Conservation (phyloP, 768 basidiomycete genomes). For the Candolleomyces aberdarensis region DNA sequence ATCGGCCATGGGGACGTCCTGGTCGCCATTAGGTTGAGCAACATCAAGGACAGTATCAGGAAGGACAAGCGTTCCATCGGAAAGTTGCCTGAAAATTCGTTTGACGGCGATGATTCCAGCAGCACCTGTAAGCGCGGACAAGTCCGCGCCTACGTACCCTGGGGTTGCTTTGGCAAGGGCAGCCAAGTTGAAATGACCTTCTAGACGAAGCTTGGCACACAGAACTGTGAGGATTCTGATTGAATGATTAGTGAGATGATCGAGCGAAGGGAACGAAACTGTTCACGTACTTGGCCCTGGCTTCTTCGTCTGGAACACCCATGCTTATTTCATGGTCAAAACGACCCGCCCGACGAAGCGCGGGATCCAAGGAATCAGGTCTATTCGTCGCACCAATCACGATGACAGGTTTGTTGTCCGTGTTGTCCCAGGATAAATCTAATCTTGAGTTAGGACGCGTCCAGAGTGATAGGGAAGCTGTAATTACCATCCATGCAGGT, state of each 20-base stretch:
- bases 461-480: neutral
- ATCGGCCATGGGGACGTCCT: slow-evolving; percentile 42
- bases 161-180: slow-evolving; percentile 90
- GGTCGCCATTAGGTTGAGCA: slow-evolving; percentile 16
- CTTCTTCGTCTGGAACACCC: slow-evolving; percentile 93
- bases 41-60: slow-evolving; percentile 33
- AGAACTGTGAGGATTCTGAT: slow-evolving; percentile 83
- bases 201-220: slow-evolving; percentile 77
- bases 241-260: neutral
- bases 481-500: slow-evolving; percentile 96
- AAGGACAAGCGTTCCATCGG: slow-evolving; percentile 60
- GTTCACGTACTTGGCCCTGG: slow-evolving; percentile 74
- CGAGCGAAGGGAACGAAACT: neutral
- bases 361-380: slow-evolving; percentile 92
- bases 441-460: neutral
- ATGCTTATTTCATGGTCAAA: slow-evolving; percentile 98
- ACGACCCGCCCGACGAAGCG: slow-evolving; percentile 86
- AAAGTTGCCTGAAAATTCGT: slow-evolving; percentile 83
- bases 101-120: slow-evolving; percentile 97
- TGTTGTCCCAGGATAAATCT: slow-evolving; percentile 97
- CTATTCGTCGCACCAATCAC: slow-evolving; percentile 97
- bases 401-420: slow-evolving; percentile 86
- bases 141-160: slow-evolving; percentile 95
- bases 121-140: slow-evolving; percentile 86
- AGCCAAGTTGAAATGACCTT: slow-evolving; percentile 85